These are phyloP conservation scores for Pilatotrama ljubarskyi DNA, from an alignment of 768 basidiomycete species.

Conservation along the genomic window DNA sequence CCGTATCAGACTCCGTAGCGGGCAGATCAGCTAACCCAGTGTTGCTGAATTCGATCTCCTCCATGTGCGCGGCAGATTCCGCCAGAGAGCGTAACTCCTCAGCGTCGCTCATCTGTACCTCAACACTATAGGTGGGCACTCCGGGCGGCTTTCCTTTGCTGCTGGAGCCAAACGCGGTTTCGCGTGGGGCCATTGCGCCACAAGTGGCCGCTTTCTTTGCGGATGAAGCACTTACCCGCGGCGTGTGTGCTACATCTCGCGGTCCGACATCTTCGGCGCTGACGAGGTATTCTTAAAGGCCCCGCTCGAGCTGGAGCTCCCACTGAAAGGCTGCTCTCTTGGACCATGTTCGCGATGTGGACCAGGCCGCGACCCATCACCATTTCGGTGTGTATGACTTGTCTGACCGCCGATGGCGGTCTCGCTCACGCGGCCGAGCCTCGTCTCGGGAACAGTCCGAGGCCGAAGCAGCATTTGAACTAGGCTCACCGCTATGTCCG, in stretches of 20 bases:
- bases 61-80: neutral
- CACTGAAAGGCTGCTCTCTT: too few species aligned
- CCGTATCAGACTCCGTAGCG: too few species aligned
- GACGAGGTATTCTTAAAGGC: neutral
- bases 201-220: slow-evolving; percentile 14
- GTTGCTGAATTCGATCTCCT: neutral
- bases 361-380: too few species aligned
- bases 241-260: neutral
- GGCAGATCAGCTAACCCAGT: neutral
- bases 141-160: slow-evolving; percentile 10
- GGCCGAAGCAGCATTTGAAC: too few species aligned
- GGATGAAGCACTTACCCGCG: slow-evolving; percentile 16
- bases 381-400: too few species aligned
- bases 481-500: too few species aligned
- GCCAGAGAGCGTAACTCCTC: neutral
- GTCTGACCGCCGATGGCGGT: too few species aligned
- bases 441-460: too few species aligned
- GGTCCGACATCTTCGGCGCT: neutral
- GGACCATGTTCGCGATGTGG: too few species aligned
- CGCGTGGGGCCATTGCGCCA: slow-evolving; percentile 13
- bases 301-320: too few species aligned
- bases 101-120: neutral
- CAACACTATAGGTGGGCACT: neutral
- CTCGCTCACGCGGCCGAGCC: too few species aligned
- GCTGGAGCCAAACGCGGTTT: neutral